Evolutionary conservation across 805 yeast genomes (phyloP).

Genomic region (Zygosaccharomyces gambellarensis): DNA sequence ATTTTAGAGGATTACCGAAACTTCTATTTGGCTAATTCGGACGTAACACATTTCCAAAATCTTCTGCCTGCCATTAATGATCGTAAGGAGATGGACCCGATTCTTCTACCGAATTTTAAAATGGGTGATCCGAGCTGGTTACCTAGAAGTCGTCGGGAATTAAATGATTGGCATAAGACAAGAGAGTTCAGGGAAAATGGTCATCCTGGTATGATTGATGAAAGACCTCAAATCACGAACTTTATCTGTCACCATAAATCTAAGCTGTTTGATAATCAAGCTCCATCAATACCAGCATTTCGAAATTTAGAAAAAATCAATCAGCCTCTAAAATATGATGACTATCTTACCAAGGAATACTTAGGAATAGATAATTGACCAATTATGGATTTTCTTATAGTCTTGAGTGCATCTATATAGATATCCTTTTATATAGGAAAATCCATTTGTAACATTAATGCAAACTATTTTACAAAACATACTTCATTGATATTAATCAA

Average conservation of each 20-base stretch:
- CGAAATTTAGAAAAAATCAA: slow-evolving; percentile 62
- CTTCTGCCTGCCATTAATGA: slow-evolving; percentile 1
- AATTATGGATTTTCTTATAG: background rate
- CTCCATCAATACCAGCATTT: slow-evolving; percentile 49
- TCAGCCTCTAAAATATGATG: slow-evolving; percentile 36
- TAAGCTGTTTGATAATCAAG: slow-evolving; percentile 17
- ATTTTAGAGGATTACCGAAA: slow-evolving; percentile 35
- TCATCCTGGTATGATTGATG: slow-evolving; percentile 37
- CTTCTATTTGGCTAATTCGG: slow-evolving; percentile 36
- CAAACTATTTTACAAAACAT: background rate
- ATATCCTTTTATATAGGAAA: background rate
- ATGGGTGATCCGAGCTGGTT: slow-evolving; percentile 30
- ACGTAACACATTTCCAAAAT: slow-evolving; percentile 24
- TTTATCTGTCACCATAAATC: slow-evolving; percentile 24
- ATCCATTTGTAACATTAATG: slow-evolving; percentile 1
- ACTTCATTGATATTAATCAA: slow-evolving; percentile 40
- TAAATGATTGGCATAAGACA: slow-evolving; percentile 24
- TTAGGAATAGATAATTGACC: background rate
- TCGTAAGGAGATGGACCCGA: slow-evolving; percentile 21
- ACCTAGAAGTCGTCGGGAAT: slow-evolving; percentile 13
- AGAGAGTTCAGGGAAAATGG: slow-evolving; percentile 32
- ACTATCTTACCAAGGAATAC: slow-evolving; percentile 5
- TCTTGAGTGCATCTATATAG: too few relatives aligned
- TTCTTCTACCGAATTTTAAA: slow-evolving; percentile 29
- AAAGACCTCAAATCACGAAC: slow-evolving; percentile 43